Evolutionary conservation across 1,284 basidiomycete genomes (phyloP).

Genomic region (Pseudozyma tsukubaensis): DNA sequence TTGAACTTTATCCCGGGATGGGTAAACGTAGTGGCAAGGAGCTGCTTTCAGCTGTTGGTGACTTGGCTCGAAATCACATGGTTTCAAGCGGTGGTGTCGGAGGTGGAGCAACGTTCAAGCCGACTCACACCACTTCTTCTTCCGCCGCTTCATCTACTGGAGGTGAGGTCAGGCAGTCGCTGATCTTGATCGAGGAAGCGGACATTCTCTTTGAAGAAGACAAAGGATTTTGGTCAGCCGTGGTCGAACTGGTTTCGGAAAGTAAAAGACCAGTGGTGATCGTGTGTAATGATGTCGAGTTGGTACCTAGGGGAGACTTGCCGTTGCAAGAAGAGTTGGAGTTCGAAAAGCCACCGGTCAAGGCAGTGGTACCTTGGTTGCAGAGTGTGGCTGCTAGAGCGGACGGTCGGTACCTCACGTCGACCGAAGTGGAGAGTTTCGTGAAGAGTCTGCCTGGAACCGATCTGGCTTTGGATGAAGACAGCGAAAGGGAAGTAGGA

Average conservation of each 20-base stretch:
- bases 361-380: conserved; percentile 64
- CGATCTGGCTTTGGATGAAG: not conserved
- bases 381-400: conserved; percentile 16
- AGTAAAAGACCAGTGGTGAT: conserved; percentile 64
- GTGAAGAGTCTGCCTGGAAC: conserved; percentile 8
- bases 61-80: conserved; percentile 83
- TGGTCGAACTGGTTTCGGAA: conserved; percentile 58
- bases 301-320: conserved; percentile 43
- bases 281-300: conserved; percentile 60
- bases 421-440: not conserved
- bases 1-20: conserved; percentile 96
- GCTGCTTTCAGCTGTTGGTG: conserved; percentile 84
- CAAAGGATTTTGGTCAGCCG: conserved; percentile 86
- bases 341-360: conserved; percentile 35
- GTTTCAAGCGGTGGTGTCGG: conserved; percentile 56
- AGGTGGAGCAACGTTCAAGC: conserved; percentile 43
- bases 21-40: conserved; percentile 80
- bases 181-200: conserved; percentile 95
- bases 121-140: not conserved
- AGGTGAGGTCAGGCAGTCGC: conserved; percentile 77
- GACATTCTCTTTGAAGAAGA: conserved; percentile 93
- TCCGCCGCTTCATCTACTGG: not conserved
- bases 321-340: conserved; percentile 48
- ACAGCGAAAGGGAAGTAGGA: not conserved
- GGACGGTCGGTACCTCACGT: conserved; percentile 1